Base-by-base conservation (phyloP, 768 basidiomycete genomes). In the Hygrocybe coccinea region DNA sequence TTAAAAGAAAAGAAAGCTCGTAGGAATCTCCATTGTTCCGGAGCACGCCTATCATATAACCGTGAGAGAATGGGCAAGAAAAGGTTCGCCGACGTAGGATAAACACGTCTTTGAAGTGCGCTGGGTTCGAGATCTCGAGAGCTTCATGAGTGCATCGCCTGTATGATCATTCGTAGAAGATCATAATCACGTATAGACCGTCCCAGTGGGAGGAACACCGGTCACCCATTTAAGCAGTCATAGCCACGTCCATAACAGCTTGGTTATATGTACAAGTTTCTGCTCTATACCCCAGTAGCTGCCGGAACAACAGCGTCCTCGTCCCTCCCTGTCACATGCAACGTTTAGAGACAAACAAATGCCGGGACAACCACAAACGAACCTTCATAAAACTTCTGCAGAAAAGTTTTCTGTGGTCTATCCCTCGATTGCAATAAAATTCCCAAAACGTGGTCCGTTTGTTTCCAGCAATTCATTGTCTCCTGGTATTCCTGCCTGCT, bases 401-500 rank as follows among this genome's bases (percentile, higher is more conserved):
- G 72, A 67, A 93, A 92, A 19, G 85, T 81, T 56, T 79, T 76
- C 52, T 78, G 73, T 1, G 76, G 71, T 53, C 67, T 60, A 29
- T 71, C 69, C 59, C 73, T 71, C 7, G 76, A 73, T 58, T 79
- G 69, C 56, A 91, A 69, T 49, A 91, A 67, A 34, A 89, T 80
- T 2, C 89, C 89, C 69, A 85, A 71, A 29, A 93, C 74, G 65
- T 93, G 90, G 58, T 91, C 87, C 41, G 77, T 80, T 75, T 90
- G 88, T 66, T 94, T 94, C 94, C 94, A 97, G 63, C 81, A 82
- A 67, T 97, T 97, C 78, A 97, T 77, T 51, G 87, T 87, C 78
- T 97, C 95, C 77, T 98, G 95, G 65, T 84, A 91, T 62, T 97
- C 93, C 73, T 85, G 87, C 59, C 84, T 77, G 51, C 82, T 79